Evolutionary conservation across 1,284 basidiomycete species (phyloP), one percentile per base, ranked within the genome.

Genomic region (Wolfiporia cocos): DNA sequence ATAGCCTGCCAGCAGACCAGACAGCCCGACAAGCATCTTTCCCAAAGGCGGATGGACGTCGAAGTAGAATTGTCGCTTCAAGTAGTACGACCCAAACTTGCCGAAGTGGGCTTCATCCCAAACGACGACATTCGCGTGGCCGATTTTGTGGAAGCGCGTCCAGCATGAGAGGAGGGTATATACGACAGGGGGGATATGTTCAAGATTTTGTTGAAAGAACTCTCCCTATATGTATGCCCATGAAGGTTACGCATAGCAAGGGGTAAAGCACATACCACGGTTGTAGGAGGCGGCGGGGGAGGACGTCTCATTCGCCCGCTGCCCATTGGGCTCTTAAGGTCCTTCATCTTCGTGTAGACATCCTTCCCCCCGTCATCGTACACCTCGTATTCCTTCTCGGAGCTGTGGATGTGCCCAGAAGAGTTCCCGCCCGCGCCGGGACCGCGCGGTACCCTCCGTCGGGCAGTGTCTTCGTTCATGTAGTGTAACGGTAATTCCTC

Each of bases 21-120:
- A 92, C 15, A 99, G 74, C 4, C 92, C 95, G 41, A 99, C 95
- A 43, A 99, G 77, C 92, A 99, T 98, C 73, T 99, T 99, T 18
- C 96, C 95, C 26, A 99, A 76, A 1, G 95, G 95, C 2, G 95
- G 95, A 60, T 99, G 95, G n/a, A 96, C 93, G 59, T 92, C 89
- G 61, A 92, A 92, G 69, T 95, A 96, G 70, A 95, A 96, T 59
- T 92, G 87, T 57, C 92, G 87, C 62, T 94, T 92, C 61, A 99
- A 73, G 65, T 99, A 99, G 66, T 96, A 88, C 20, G 92, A 92
- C 42, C 92, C 92, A 65, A 96, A 96, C 67, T 96, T 96, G 55
- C 93, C 92, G 65, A 96, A 96, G 65, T 96, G 92, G n/a, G 92
- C 92, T 71, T 98, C 96, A 65, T 99, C 96, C 95, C 96, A 99